These are phyloP conservation scores for Cymodocea nodosa DNA, from an alignment of 116 monocot species.

Conservation along the genomic window DNA sequence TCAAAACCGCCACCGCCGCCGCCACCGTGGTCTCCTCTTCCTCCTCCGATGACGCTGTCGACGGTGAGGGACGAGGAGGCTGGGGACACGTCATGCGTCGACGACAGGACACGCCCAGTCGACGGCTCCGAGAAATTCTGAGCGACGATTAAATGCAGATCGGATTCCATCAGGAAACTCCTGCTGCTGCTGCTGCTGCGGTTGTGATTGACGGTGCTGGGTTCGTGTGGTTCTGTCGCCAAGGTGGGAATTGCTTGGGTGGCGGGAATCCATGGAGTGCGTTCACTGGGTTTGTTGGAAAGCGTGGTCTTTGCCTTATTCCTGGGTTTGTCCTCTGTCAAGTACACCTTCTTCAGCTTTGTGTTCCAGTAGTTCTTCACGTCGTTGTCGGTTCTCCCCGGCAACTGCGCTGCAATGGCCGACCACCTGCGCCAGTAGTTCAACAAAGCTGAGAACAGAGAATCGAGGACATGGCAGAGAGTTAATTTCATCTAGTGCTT, in stretches of 20 bases:
- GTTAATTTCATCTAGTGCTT: background rate
- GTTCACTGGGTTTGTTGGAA: background rate
- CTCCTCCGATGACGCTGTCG: background rate
- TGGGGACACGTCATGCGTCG: background rate
- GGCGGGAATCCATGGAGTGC: background rate
- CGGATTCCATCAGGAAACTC: background rate
- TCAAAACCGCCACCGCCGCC: background rate
- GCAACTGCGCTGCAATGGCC: constrained; percentile 19
- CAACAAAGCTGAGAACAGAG: background rate
- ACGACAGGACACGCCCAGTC: background rate
- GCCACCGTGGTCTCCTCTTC: background rate
- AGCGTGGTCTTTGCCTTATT: background rate
- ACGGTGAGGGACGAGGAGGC: constrained; percentile 1
- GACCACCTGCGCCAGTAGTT: constrained; percentile 12
- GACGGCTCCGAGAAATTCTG: background rate
- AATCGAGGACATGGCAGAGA: background rate
- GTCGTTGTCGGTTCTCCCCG: constrained; percentile 23
- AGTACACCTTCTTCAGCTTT: constrained; percentile 23
- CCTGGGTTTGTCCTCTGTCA: background rate
- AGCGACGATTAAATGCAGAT: background rate
- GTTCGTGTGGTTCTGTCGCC: background rate
- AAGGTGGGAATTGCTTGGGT: background rate
- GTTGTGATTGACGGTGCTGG: too few relatives aligned
- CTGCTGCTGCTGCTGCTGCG: background rate
- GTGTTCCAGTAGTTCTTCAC: constrained; percentile 29